Conservation (phyloP, 2,329 filamentous ascomycete genomes). For the Nothopassalora personata region DNA sequence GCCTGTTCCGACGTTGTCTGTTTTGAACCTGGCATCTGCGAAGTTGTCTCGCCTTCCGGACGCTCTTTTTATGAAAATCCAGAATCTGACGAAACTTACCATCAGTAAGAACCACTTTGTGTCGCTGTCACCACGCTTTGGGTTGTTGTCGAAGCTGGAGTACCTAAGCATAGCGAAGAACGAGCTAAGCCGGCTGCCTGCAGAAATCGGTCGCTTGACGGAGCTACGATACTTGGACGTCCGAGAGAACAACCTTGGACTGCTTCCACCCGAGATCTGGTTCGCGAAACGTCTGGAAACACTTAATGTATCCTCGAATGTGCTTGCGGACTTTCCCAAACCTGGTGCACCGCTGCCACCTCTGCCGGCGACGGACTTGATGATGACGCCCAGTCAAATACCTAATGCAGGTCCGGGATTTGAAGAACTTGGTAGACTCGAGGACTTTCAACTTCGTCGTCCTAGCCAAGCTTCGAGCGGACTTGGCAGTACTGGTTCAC, state of each 20-base stretch:
- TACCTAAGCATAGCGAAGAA: slow-evolving; percentile 94
- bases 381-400: slow-evolving; percentile 38
- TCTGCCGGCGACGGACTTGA: slow-evolving; percentile 33
- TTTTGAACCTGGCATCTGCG: slow-evolving; percentile 82
- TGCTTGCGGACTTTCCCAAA: slow-evolving; percentile 85
- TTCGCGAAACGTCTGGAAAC: slow-evolving; percentile 85
- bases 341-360: slow-evolving; percentile 58
- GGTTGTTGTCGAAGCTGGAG: slow-evolving; percentile 74
- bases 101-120: slow-evolving; percentile 96
- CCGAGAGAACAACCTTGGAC: slow-evolving; percentile 86
- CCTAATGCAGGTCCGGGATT: slow-evolving; percentile 56
- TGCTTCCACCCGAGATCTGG: slow-evolving; percentile 91
- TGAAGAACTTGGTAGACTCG: slow-evolving; percentile 67
- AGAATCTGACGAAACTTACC: slow-evolving; percentile 79
- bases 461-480: slow-evolving; percentile 78
- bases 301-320: slow-evolving; percentile 91
- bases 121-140: slow-evolving; percentile 78
- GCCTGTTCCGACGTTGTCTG: slow-evolving; percentile 73
- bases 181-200: slow-evolving; percentile 72
- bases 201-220: slow-evolving; percentile 79
- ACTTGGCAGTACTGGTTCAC: slow-evolving; percentile 54
- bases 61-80: slow-evolving; percentile 78
- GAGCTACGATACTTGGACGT: slow-evolving; percentile 84
- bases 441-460: slow-evolving; percentile 61
- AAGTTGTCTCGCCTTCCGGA: slow-evolving; percentile 86